A percentile compares a stretch with the other conserved stretches of the same genome.
Conservation (phyloP, 108 stramenopile genomes). For the Skeletonema tropicum region DNA sequence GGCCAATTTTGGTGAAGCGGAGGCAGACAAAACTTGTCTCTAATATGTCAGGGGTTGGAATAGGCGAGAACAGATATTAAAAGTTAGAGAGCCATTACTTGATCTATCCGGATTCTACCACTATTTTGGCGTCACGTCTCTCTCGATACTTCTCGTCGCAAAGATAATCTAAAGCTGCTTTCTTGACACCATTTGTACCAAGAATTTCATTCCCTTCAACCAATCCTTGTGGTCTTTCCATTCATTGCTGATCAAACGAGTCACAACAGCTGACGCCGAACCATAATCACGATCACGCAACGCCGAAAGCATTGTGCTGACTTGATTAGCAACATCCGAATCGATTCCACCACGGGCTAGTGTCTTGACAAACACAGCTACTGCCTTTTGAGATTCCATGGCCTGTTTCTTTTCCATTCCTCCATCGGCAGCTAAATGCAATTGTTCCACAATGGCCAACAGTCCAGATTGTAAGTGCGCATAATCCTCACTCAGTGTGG, state of each 20-base stretch:
- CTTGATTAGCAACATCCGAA: slow-evolving; percentile 58
- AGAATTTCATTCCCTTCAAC: slow-evolving; percentile 93
- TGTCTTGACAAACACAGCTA: slow-evolving; percentile 76
- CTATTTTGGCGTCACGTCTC: neutral
- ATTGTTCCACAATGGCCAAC: slow-evolving; percentile 52
- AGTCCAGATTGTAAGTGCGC: slow-evolving; percentile 67
- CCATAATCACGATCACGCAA: slow-evolving; percentile 67
- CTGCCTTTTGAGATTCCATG: slow-evolving; percentile 76
- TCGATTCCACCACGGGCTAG: slow-evolving; percentile 68
- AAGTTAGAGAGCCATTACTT: too few species aligned
- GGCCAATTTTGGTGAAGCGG: too few species aligned
- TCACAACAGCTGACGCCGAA: slow-evolving; percentile 69
- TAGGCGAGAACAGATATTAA: too few species aligned
- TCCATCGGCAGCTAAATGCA: slow-evolving; percentile 33
- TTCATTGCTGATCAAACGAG: slow-evolving; percentile 76
- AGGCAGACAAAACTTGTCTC: too few species aligned
- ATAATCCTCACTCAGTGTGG: slow-evolving; percentile 57
- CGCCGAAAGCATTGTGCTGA: slow-evolving; percentile 50
- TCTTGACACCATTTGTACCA: slow-evolving; percentile 88
- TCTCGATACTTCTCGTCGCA: neutral
- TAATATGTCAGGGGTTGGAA: too few species aligned
- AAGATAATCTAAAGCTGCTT: slow-evolving; percentile 39
- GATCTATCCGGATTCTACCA: too few species aligned
- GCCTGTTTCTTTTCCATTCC: slow-evolving; percentile 81
- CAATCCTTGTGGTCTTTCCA: slow-evolving; percentile 96